Conservation (phyloP, 352 stramenopile genomes). For the Pythium aquatile region DNA sequence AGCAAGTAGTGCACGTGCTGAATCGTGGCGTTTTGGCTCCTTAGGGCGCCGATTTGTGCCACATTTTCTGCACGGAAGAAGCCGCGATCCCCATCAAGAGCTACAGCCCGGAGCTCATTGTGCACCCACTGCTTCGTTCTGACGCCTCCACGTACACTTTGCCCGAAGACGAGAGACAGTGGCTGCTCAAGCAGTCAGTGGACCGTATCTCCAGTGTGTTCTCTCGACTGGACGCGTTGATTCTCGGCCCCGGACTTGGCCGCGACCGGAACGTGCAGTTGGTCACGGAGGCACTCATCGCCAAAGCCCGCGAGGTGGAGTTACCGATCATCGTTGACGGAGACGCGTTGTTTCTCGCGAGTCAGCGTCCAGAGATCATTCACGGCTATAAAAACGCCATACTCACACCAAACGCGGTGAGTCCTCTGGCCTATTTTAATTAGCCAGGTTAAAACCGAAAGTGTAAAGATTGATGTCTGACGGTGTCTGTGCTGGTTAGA, state of each 20-base stretch:
- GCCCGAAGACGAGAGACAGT: constrained; percentile 8
- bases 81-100: constrained; percentile 96
- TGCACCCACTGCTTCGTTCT: constrained; percentile 80
- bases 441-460: no score
- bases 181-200: constrained; percentile 32
- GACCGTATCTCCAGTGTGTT: constrained; percentile 60
- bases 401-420: constrained; percentile 93
- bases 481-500: constrained; percentile 36
- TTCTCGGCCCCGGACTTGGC: constrained; percentile 94
- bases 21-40: no score
- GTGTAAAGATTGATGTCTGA: no score
- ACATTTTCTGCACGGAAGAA: constrained; percentile 94
- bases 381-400: constrained; percentile 74
- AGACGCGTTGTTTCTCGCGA: constrained; percentile 92
- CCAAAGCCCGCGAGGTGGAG: constrained; percentile 49
- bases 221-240: constrained; percentile 62
- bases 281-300: constrained; percentile 70
- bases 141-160: constrained; percentile 33
- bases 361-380: constrained; percentile 61
- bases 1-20: no score
- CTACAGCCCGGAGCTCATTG: constrained; percentile 97
- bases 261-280: constrained; percentile 86
- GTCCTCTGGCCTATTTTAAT: no score
- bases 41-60: constrained; percentile 93
- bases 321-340: constrained; percentile 95